Percentiles rank a stretch among this genome's conserved stretches.
These are phyloP conservation scores for Sporobolomyces phaffii DNA, from an alignment of 768 basidiomycete species.

Conservation along the genomic window DNA sequence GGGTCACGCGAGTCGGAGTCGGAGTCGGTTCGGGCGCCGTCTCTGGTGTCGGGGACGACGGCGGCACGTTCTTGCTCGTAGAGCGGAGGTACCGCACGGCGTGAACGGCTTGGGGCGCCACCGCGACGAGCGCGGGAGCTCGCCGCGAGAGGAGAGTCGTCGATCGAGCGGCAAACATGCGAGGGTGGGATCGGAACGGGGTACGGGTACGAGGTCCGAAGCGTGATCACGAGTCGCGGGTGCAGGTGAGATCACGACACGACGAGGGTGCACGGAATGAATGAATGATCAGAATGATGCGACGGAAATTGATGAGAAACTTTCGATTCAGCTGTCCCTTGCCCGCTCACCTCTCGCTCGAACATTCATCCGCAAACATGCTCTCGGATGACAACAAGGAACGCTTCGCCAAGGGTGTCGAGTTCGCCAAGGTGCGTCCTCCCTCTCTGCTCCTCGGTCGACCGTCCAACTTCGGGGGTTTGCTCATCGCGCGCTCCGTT, in stretches of 20 bases:
- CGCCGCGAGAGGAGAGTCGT: not conserved
- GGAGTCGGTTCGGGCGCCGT: conserved; percentile 5
- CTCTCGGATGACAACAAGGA: conserved; percentile 93
- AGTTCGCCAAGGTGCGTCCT: conserved; percentile 67
- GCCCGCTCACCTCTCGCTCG: not conserved
- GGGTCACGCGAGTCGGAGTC: not conserved
- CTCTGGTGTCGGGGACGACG: conserved; percentile 14
- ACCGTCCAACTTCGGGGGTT: no score
- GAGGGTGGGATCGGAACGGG: no score
- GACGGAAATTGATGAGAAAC: no score
- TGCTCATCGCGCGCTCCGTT: no score
- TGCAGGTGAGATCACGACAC: no score
- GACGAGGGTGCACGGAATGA: no score
- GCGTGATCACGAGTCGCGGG: no score
- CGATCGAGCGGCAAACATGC: conserved; percentile 14
- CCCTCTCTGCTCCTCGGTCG: conserved; percentile 5
- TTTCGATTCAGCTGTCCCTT: not conserved
- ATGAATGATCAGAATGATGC: not conserved
- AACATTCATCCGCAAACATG: conserved; percentile 47
- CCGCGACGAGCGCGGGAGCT: not conserved
- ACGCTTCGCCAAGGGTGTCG: conserved; percentile 71
- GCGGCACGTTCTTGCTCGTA: conserved; percentile 7
- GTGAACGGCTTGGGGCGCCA: no score
- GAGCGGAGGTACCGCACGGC: conserved; percentile 5
- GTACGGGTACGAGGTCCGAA: no score